These are phyloP conservation scores for Russula vinacea DNA, from an alignment of 768 basidiomycete genomes.

Conservation along the genomic window DNA sequence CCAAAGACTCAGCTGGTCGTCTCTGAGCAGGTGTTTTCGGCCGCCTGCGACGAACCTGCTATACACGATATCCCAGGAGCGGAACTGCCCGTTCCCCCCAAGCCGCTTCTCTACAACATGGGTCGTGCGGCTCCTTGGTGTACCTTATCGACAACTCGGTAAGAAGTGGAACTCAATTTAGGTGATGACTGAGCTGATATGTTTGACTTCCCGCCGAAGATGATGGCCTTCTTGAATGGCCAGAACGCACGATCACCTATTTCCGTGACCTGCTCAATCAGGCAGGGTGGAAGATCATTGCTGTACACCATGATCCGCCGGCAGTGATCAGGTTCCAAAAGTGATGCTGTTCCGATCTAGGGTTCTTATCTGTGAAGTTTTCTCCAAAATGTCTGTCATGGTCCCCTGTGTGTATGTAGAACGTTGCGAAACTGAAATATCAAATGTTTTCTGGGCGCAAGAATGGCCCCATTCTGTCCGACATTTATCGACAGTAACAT, in stretches of 20 bases:
- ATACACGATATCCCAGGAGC: constrained; percentile 25
- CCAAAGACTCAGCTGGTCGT: constrained; percentile 34
- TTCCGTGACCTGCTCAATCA: constrained; percentile 4
- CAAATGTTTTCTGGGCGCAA: no score
- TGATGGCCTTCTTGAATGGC: constrained; percentile 10
- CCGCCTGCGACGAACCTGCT: constrained; percentile 31
- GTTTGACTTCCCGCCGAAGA: neutral
- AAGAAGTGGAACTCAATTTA: neutral
- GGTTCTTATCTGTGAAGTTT: no score
- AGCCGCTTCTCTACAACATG: constrained; percentile 32
- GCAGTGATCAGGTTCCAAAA: no score
- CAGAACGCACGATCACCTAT: constrained; percentile 12
- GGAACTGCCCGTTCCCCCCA: constrained; percentile 25
- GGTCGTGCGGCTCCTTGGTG: constrained; percentile 26
- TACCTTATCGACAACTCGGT: constrained; percentile 31
- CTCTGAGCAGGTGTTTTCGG: constrained; percentile 32
- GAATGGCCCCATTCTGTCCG: no score
- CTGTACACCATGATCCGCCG: no score
- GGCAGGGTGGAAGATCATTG: no score
- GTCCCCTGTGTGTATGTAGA: no score
- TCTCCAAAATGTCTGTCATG: no score
- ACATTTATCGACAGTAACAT: no score
- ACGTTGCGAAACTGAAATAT: no score
- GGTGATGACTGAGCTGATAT: neutral
- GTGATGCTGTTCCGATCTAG: no score